These are phyloP conservation scores for Pyrenochaeta sp. DNA, from an alignment of 2,329 filamentous ascomycete species.

Conservation along the genomic window DNA sequence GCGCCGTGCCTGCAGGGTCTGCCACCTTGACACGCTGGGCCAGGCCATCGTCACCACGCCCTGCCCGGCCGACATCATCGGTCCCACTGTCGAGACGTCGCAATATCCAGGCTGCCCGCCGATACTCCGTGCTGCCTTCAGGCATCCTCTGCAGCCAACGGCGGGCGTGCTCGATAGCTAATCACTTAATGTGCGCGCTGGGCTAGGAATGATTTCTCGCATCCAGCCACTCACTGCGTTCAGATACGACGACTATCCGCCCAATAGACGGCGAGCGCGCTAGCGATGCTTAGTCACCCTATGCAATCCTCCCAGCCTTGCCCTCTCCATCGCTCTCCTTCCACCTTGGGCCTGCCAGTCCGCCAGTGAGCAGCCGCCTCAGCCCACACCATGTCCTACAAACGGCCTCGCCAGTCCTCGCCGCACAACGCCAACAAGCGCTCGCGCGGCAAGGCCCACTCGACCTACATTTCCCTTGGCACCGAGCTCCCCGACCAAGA, in stretches of 20 bases:
- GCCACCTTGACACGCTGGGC: slow-evolving; percentile 2
- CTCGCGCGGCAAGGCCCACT: slow-evolving; percentile 62
- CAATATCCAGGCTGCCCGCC: no score
- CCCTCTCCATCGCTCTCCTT: no score
- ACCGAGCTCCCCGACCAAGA: slow-evolving; percentile 80
- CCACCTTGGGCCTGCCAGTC: no score
- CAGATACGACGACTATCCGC: neutral
- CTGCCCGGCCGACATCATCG: slow-evolving; percentile 23
- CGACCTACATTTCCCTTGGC: slow-evolving; percentile 61
- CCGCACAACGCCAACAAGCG: slow-evolving; percentile 69
- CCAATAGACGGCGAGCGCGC: neutral
- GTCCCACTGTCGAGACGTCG: slow-evolving; percentile 11
- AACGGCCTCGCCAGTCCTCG: slow-evolving; percentile 39
- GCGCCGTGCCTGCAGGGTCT: neutral
- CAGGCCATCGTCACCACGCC: no score
- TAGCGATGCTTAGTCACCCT: slow-evolving; percentile 1
- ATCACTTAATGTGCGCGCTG: neutral
- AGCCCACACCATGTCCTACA: slow-evolving; percentile 39
- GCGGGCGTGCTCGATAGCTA: no score
- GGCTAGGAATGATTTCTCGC: neutral
- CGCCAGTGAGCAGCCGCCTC: neutral
- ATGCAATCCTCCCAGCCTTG: no score
- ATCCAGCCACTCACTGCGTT: neutral
- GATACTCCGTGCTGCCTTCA: neutral
- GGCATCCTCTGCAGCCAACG: neutral